Evolutionary conservation across 257 asterid genomes (phyloP).

Genomic region (Verbena officinalis): DNA sequence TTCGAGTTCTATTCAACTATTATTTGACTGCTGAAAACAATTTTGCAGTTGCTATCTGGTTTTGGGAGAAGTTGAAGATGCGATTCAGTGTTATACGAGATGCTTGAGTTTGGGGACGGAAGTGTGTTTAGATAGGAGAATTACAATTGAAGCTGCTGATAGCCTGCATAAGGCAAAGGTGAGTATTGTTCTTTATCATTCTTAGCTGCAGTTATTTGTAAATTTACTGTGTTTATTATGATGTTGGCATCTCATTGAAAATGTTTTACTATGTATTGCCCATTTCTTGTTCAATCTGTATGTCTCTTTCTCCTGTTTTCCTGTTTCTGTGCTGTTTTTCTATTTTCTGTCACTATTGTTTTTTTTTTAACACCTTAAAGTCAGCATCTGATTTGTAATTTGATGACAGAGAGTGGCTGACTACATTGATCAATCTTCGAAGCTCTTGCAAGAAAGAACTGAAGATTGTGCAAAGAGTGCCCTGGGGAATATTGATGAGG

Average conservation of each 20-base stretch:
- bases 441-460: constrained; percentile 63
- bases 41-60: constrained; percentile 73
- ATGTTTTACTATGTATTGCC: neutral
- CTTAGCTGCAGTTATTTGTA: neutral
- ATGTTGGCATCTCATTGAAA: neutral
- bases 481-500: constrained; percentile 59
- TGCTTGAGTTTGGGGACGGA: constrained; percentile 59
- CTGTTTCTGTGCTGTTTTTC: neutral
- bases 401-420: constrained; percentile 69
- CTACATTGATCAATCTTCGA: constrained; percentile 46
- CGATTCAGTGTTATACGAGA: constrained; percentile 52
- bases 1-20: constrained; percentile 6
- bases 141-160: constrained; percentile 82
- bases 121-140: constrained; percentile 83
- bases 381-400: constrained; percentile 25
- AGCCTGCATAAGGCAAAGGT: constrained; percentile 90
- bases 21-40: neutral
- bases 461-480: constrained; percentile 61
- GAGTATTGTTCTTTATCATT: constrained; percentile 20
- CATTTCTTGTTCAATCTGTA: too few relatives aligned
- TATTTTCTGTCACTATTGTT: too few relatives aligned
- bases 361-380: neutral
- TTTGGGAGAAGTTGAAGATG: constrained; percentile 84
- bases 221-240: neutral
- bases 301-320: too few relatives aligned